Evolutionary conservation across 495 filamentous ascomycete genomes (phyloP).

Genomic region (Pyrenopolyporus hunteri): DNA sequence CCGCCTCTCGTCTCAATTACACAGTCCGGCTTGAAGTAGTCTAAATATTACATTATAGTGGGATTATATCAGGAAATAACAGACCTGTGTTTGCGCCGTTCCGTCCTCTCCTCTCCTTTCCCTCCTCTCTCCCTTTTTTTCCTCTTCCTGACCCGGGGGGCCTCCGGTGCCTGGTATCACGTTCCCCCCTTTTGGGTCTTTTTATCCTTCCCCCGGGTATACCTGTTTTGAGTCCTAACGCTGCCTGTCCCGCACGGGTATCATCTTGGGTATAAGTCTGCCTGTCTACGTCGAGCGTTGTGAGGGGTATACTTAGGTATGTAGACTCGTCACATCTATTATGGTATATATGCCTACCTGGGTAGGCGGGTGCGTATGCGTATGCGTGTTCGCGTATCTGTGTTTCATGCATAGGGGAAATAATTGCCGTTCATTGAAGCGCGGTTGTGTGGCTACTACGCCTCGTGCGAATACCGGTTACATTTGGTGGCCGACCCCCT

Average conservation of each 20-base stretch:
- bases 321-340: background rate
- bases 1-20: background rate
- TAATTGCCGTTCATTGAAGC: too few relatives aligned
- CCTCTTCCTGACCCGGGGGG: background rate
- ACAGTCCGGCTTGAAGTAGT: background rate
- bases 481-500: too few relatives aligned
- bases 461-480: too few relatives aligned
- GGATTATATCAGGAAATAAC: background rate
- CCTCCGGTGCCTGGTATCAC: background rate
- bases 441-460: too few relatives aligned
- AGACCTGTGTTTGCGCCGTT: conserved; percentile 6
- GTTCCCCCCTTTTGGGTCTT: background rate
- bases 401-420: background rate
- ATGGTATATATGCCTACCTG: too few relatives aligned
- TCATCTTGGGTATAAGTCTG: background rate
- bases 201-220: background rate
- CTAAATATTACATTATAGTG: background rate
- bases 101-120: background rate
- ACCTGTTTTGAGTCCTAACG: background rate
- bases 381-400: background rate
- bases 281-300: background rate
- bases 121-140: background rate
- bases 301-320: background rate
- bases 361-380: too few relatives aligned
- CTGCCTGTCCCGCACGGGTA: too few relatives aligned